Evolutionary conservation across 2,329 filamentous ascomycete species (phyloP).

Genomic region (Verticillium tricorpus): DNA sequence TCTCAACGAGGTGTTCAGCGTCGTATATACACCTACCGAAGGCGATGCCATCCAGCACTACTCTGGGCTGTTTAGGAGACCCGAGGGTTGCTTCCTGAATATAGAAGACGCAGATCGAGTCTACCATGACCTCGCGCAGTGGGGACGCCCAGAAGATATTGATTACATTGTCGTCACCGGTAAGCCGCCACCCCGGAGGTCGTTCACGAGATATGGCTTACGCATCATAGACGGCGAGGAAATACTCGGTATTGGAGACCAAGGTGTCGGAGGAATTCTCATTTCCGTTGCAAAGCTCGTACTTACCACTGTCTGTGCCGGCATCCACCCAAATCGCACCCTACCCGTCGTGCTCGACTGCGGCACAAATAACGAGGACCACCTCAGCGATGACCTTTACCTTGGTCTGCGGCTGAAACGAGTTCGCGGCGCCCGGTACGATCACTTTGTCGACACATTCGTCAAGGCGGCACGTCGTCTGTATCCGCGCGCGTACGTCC

Average conservation of each 20-base stretch:
- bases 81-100: slow-evolving; percentile 78
- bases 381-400: slow-evolving; percentile 74
- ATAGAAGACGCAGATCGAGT: slow-evolving; percentile 65
- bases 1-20: slow-evolving; percentile 79
- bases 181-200: slow-evolving; percentile 21
- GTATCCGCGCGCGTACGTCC: slow-evolving; percentile 77
- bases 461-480: slow-evolving; percentile 61
- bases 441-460: slow-evolving; percentile 72
- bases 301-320: slow-evolving; percentile 80
- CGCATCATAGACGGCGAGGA: slow-evolving; percentile 49
- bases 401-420: slow-evolving; percentile 67
- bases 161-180: slow-evolving; percentile 88
- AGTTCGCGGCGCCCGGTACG: slow-evolving; percentile 67
- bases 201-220: slow-evolving; percentile 10
- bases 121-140: slow-evolving; percentile 61
- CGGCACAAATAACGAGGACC: slow-evolving; percentile 73
- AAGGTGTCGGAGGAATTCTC: slow-evolving; percentile 78
- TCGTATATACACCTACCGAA: slow-evolving; percentile 91
- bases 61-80: slow-evolving; percentile 69
- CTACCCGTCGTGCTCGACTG: slow-evolving; percentile 81
- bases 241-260: slow-evolving; percentile 85
- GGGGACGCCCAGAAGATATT: slow-evolving; percentile 67
- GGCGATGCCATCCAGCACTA: slow-evolving; percentile 85
- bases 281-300: slow-evolving; percentile 82
- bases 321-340: slow-evolving; percentile 73